Conservation (phyloP, 495 filamentous ascomycete genomes). For the Tirmania nivea region DNA sequence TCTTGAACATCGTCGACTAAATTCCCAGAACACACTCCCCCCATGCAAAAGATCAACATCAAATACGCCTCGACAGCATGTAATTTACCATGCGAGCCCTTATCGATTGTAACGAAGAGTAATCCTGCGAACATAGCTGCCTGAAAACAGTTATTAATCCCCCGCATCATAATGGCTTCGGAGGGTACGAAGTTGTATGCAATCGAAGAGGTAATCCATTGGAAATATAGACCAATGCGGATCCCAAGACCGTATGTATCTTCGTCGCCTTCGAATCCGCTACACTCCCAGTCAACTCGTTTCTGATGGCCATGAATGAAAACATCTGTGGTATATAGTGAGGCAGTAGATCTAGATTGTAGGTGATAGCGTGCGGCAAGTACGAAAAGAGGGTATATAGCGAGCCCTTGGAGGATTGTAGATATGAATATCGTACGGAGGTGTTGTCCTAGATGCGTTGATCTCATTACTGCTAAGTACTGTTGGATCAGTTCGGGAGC, state of each 20-base stretch:
- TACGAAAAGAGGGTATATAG: too few species aligned
- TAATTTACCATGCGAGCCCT: background rate
- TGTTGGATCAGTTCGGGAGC: too few species aligned
- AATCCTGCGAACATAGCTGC: slow-evolving; percentile 14
- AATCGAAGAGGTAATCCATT: slow-evolving; percentile 19
- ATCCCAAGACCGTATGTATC: slow-evolving; percentile 23
- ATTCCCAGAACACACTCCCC: slow-evolving; percentile 1
- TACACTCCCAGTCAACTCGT: too few species aligned
- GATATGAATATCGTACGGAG: too few species aligned
- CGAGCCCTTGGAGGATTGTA: too few species aligned
- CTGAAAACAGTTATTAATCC: slow-evolving; percentile 14
- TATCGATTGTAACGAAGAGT: slow-evolving; percentile 11
- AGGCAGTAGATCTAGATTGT: too few species aligned
- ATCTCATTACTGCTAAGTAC: too few species aligned
- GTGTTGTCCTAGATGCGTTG: too few species aligned
- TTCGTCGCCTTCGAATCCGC: slow-evolving; percentile 16
- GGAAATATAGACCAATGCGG: slow-evolving; percentile 23
- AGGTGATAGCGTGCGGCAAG: too few species aligned
- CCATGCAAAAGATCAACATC: slow-evolving; percentile 12
- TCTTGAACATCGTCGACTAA: background rate
- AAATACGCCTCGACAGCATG: slow-evolving; percentile 12
- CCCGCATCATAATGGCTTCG: slow-evolving; percentile 12
- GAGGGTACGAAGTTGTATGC: slow-evolving; percentile 9
- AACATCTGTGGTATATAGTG: too few species aligned
- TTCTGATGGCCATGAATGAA: too few species aligned